Base-by-base conservation (phyloP, 495 filamentous ascomycete species). In the Aspergillus bridgeri region DNA sequence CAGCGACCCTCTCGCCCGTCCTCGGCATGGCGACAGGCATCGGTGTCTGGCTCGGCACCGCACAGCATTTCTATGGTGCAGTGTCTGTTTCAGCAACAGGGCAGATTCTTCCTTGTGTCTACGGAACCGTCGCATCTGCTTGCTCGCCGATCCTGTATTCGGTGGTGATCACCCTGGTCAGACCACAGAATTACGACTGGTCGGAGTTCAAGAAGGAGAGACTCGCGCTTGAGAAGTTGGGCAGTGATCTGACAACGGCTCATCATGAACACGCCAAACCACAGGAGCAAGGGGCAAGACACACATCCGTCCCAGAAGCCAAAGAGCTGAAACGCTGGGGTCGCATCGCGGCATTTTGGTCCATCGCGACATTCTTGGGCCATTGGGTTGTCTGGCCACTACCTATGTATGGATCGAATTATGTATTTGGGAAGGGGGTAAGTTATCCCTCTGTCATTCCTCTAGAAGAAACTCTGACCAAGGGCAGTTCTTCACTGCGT, bases 401-500 rank as follows among this genome's bases (percentile, higher is more conserved):
- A 2, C 25, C 27, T 11, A 20, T 59, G 52, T 53, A 60, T 60
- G 57, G 49, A 21, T 54, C 45, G 15, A 46, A 49, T 3, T 60
- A 60, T 51, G 52, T 59, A 2, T 60, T 54, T 33, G 25, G 23
- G 6, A 58, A 53, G 19, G 19, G 20, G 17, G 52, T 54, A 45
- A 6, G 52, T 54, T 23, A 3, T 33, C 17, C 1, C 8, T 54
- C 52, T 2, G 17, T 4, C 17, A 7, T 23, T 42, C 15, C 18
- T 5, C 21, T 24, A 7, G 42, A 18, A 15, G 15, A 29, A 22
- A 19, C 13, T 13, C 50, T 53, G 4, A 53, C 43, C 53, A 15
- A 5, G 2, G 18, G 1, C 73, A 79, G 49, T 92, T 92, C 73
- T 92, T 89, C 68, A 85, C 85, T 13, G 89, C 88, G 25, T 92